Evolutionary conservation across 2,329 filamentous ascomycete species (phyloP), one percentile per base, ranked within the genome.

Genomic region (Pseudogymnoascus sp.): DNA sequence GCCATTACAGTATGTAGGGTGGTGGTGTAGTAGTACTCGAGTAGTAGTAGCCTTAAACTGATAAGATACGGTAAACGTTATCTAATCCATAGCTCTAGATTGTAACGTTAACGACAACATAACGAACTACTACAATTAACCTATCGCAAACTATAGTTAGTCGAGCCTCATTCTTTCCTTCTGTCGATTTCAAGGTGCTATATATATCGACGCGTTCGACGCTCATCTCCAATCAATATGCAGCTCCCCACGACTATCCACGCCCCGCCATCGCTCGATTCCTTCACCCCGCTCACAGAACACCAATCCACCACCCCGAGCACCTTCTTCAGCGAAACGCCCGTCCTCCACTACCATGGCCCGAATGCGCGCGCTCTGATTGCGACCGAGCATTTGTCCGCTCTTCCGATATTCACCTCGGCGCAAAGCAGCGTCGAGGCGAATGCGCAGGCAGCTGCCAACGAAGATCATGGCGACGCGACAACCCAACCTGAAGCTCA

Each of bases 281-380:
- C 85, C 70, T 92, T 85, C 73, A 84, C 80, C 35, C 76, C 82
- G 4, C 79, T 92, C 50, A 76, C 80, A 62, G 85, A 90, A 63
- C 88, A 91, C 71, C 83, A 90, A 71, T 78, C 84, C 59, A 84
- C 86, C 69, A 93, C 89, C 1, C 89, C 89, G 0, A 78, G 79
- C 62, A 87, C 82, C 41, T 93, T 92, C 75, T 87, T 86, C 68
- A 82, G 80, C 67, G 83, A 82, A 28, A 89, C 88, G 69, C 84
- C 89, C 1, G 80, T 92, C 43, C 80, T 92, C 3, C 83, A 92
- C 73, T 82, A 82, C 66, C 82, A 86, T 68, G 78, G 81, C 38
- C 67, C 76, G 11, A 76, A 77, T 62, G 78, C 84, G 61, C 84
- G 82, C 38, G 82, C 86, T 2, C 81, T 82, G 68, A 75, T 87